Conservation (phyloP, 768 basidiomycete genomes). For the Lyophyllum atratum region DNA sequence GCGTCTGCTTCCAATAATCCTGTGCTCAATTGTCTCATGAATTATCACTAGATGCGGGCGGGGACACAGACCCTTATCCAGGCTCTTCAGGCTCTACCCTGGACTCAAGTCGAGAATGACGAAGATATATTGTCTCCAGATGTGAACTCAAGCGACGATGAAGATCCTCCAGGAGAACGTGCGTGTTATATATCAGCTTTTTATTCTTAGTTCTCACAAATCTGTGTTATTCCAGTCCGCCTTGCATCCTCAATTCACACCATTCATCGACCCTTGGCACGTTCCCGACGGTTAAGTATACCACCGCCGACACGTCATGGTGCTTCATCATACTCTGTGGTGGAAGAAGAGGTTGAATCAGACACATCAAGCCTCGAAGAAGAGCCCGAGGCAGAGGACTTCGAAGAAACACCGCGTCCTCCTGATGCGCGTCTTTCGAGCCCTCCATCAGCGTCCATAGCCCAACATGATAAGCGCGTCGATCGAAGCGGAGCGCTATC, state of each 20-base stretch:
- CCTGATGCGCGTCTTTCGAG: conserved; percentile 16
- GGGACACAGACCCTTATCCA: conserved; percentile 90
- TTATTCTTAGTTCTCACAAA: neutral
- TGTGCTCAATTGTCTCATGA: conserved; percentile 14
- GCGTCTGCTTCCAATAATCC: conserved; percentile 27
- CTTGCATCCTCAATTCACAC: conserved; percentile 88
- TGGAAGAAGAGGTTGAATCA: conserved; percentile 37
- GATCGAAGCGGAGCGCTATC: neutral
- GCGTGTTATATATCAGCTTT: conserved; percentile 12
- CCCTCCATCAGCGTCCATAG: conserved; percentile 21
- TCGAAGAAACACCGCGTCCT: conserved; percentile 54
- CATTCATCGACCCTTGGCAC: conserved; percentile 80
- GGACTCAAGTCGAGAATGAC: conserved; percentile 71
- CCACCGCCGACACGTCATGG: conserved; percentile 20
- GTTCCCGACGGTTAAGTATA: conserved; percentile 49
- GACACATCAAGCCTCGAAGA: conserved; percentile 45
- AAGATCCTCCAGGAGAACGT: conserved; percentile 49
- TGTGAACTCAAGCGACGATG: conserved; percentile 61
- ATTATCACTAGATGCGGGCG: conserved; percentile 65
- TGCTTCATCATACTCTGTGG: conserved; percentile 19
- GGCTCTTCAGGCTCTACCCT: conserved; percentile 83
- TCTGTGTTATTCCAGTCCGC: conserved; percentile 36
- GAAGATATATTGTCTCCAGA: conserved; percentile 55
- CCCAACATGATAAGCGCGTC: neutral
- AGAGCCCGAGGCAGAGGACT: conserved; percentile 55